Base-by-base conservation (phyloP, 768 basidiomycete species). In the Boletus sensibilis region DNA sequence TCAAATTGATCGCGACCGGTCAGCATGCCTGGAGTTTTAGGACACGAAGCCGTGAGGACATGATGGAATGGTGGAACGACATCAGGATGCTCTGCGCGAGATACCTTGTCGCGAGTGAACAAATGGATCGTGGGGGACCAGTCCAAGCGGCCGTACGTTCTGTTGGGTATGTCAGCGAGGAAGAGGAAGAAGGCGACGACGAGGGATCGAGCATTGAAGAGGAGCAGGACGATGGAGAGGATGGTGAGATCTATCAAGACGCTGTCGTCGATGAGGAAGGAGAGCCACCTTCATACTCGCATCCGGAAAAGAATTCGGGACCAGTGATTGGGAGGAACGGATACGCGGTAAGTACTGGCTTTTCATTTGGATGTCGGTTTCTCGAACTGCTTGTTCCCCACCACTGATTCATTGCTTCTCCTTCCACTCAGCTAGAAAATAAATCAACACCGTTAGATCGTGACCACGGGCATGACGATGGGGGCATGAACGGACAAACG, bases 41-140 rank as follows among this genome's bases (percentile, higher is more conserved):
- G 35, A 83, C 90, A 44, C 77, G 96, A 57, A 89, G 86, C 56
- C 84, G 90, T 61, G 96, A 98, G 60, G 96, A 98, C 63, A 94
- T 98, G 93, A 93, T 98, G 93, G 97, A 99, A 75, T 97, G 97
- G 92, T 99, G 97, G 97, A 98, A 98, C 68, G 97, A 98, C 68
- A 79, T 95, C 39, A 75, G 92, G 58, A 94, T 95, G 92, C 76
- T 96, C 39, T 95, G 94, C 65, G 93, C 94, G 21, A 74, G 93
- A 59, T 98, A 97, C 70, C 81, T 99, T 51, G 92, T 98, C 39
- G 94, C 94, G 34, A 91, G 88, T 61, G 97, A 98, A 76, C 82
- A 85, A 69, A 90, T 98, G 75, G 92, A 97, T 75, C 79, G 97
- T 42, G 86, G 86, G 38, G 97, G 96, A 3, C 94, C 94, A 0